Conservation (phyloP, 768 basidiomycete genomes). For the Tylopilus felleus region DNA sequence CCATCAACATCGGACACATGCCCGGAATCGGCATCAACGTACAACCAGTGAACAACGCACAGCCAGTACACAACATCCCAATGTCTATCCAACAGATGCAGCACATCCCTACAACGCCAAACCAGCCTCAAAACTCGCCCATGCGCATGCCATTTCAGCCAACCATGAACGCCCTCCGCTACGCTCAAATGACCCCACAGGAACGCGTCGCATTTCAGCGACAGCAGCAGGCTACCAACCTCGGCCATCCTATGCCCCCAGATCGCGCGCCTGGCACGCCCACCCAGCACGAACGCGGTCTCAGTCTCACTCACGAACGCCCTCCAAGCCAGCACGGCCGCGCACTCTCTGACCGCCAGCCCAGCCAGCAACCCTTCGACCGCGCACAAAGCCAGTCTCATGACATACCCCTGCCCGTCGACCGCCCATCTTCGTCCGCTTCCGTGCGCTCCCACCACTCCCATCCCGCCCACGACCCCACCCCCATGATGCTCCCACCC, state of each 20-base stretch:
- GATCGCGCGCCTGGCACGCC: constrained; percentile 22
- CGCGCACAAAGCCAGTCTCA: constrained; percentile 23
- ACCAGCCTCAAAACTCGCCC: constrained; percentile 22
- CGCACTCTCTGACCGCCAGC: constrained; percentile 16
- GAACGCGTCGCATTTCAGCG: constrained; percentile 30
- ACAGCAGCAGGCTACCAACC: constrained; percentile 21
- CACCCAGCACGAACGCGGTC: constrained; percentile 22
- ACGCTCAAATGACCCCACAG: constrained; percentile 27
- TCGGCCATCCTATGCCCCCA: constrained; percentile 8
- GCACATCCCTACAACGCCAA: constrained; percentile 18
- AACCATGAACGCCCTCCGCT: constrained; percentile 22
- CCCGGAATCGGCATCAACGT: neutral
- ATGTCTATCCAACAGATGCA: constrained; percentile 20
- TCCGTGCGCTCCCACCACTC: constrained; percentile 29
- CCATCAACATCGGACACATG: constrained; percentile 3
- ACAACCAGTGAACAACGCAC: constrained; percentile 8
- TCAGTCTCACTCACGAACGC: constrained; percentile 18
- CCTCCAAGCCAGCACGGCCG: constrained; percentile 25
- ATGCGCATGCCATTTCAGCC: constrained; percentile 19
- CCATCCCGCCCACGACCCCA: constrained; percentile 18
- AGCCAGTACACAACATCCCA: constrained; percentile 1
- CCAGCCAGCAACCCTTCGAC: constrained; percentile 22
- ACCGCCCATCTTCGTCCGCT: constrained; percentile 28
- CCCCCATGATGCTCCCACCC: constrained; percentile 25
- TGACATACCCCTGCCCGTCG: constrained; percentile 16